Conservation (phyloP, 768 basidiomycete species). For the Artomyces pyxidatus region DNA sequence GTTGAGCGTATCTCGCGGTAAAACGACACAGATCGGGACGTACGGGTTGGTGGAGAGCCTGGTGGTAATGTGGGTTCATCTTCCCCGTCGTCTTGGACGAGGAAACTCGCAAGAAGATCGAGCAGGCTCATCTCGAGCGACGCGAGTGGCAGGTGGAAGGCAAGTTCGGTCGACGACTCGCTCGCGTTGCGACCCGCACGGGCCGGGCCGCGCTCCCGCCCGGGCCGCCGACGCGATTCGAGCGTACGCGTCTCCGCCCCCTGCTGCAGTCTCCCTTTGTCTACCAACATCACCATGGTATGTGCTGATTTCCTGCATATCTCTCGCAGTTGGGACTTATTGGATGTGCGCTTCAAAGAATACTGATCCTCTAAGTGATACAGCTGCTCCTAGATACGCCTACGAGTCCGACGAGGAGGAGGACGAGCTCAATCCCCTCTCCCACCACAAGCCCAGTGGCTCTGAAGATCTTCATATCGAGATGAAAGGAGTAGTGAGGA, state of each 20-base stretch:
- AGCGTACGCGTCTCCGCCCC: too few relatives aligned
- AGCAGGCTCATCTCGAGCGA: neutral
- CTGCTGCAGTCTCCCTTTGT: too few relatives aligned
- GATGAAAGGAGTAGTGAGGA: neutral
- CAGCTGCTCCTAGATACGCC: constrained; percentile 19
- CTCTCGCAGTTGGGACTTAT: too few relatives aligned
- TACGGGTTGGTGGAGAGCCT: constrained; percentile 58
- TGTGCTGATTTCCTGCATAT: too few relatives aligned
- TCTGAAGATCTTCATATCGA: neutral
- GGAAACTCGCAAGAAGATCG: neutral
- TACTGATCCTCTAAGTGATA: constrained; percentile 17
- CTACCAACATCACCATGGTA: too few relatives aligned
- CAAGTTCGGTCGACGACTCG: too few relatives aligned
- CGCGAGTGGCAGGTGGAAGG: too few relatives aligned
- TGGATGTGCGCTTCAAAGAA: too few relatives aligned
- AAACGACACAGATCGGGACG: constrained; percentile 19
- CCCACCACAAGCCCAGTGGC: neutral
- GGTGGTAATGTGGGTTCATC: constrained; percentile 43
- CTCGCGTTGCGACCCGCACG: too few relatives aligned
- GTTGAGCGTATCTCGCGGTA: neutral
- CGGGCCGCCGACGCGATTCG: too few relatives aligned
- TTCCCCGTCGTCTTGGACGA: constrained; percentile 24
- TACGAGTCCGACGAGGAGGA: constrained; percentile 22
- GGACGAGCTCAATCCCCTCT: constrained; percentile 19
- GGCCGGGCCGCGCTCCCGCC: too few relatives aligned